phyloP scores from a whole-genome alignment of 345 rosid species.

The Dovyalis caffra region DNA sequence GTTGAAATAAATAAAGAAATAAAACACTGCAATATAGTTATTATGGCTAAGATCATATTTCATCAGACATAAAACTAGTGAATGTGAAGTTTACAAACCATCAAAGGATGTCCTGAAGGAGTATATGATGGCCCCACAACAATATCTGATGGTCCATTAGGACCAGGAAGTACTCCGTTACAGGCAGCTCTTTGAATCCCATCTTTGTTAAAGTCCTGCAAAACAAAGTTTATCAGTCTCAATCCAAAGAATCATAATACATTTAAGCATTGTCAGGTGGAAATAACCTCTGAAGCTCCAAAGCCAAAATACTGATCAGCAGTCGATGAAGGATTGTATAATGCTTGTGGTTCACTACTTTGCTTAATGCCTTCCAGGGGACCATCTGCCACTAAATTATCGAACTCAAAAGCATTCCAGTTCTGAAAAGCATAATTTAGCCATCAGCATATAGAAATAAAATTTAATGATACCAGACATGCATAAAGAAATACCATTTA shows the following conservation, averaged over 20 bases:
- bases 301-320: conserved; percentile 41
- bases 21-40: conserved; percentile 7
- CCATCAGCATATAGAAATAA: neutral
- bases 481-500: neutral
- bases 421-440: conserved; percentile 41
- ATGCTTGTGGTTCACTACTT: conserved; percentile 34
- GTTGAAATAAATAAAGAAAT: conserved; percentile 15
- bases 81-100: conserved; percentile 34
- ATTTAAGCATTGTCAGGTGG: conserved; percentile 11
- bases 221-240: conserved; percentile 24
- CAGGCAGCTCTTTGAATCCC: conserved; percentile 31
- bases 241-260: conserved; percentile 6
- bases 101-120: conserved; percentile 32
- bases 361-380: conserved; percentile 37
- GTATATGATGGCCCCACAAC: conserved; percentile 35
- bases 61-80: neutral
- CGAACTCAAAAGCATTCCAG: conserved; percentile 69
- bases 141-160: conserved; percentile 29
- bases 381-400: conserved; percentile 32
- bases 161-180: conserved; percentile 29
- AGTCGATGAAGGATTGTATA: conserved; percentile 31
- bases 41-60: neutral
- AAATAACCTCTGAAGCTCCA: conserved; percentile 44
- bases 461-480: neutral
- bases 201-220: conserved; percentile 38